Base-by-base conservation (phyloP, 129 eudicot genomes). In the Tanacetum coccineum region DNA sequence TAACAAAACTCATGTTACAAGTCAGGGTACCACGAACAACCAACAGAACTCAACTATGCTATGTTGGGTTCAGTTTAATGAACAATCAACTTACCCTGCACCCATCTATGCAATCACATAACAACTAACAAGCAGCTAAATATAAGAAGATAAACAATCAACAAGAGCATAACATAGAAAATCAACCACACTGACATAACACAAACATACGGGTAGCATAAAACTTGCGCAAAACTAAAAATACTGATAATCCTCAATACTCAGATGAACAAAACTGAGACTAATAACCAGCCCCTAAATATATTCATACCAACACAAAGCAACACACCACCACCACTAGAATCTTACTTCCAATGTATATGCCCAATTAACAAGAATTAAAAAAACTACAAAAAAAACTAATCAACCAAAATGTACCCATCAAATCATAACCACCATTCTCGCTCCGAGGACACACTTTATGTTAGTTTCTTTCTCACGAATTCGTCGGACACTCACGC, bases 401-500 rank as follows among this genome's bases (percentile, higher is more conserved):
- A 54, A 5, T 15, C 12, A 54, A 19, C 30, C 30, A 54, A 54
- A 14, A 19, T 49, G 54, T 12, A 49, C 15, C 54, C 53, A 48
- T n/a, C 4, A 12, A 20, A 18, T 19, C 59, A 54, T 54, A 20
- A 15, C 9, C 22, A 54, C 14, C 59, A 54, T 18, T 15, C 25
- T 54, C 9, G 59, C 20, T 54, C 12, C 3, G 30, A 19, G 22
- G 28, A 54, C 54, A 49, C 54, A 49, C 54, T 13, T 49, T 49
- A 5, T 15, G n/a, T 65, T 49, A 54, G 63, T 26, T 58, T 58
- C 30, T 18, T 58, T 60, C 13, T 78, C 74, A 78, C 5, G 72
- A 69, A 52, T 36, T 68, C 10, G 69, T 47, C 28, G 72, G 81
- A 28, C 91, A 85, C 14, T 85, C 87, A 52, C 91, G 68, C n/a